These are phyloP conservation scores for Monilinia vaccinii-corymbosi DNA, from an alignment of 2,329 filamentous ascomycete species.

Conservation along the genomic window DNA sequence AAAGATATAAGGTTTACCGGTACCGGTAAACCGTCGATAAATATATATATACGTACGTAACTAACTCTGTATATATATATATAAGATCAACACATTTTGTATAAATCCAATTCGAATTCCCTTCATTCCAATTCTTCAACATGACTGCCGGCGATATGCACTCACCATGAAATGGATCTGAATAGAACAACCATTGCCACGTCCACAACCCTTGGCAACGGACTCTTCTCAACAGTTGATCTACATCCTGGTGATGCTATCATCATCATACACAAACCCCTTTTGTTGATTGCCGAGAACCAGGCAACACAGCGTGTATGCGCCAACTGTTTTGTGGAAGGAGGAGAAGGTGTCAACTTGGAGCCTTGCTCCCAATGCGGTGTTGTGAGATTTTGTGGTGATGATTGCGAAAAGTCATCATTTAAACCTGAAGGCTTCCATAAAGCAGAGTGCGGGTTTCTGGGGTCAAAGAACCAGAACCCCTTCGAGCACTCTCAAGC, in stretches of 20 bases:
- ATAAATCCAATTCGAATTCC: too few relatives aligned
- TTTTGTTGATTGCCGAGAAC: slow-evolving; percentile 25
- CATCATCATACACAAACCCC: slow-evolving; percentile 19
- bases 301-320: slow-evolving; percentile 22
- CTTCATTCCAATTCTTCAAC: too few relatives aligned
- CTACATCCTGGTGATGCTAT: slow-evolving; percentile 18
- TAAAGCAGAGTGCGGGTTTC: slow-evolving; percentile 43
- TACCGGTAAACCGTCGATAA: too few relatives aligned
- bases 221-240: slow-evolving; percentile 17
- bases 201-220: slow-evolving; percentile 15
- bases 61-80: too few relatives aligned
- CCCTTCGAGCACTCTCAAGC: neutral
- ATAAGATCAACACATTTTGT: too few relatives aligned
- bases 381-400: slow-evolving; percentile 44
- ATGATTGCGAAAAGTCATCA: slow-evolving; percentile 43
- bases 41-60: too few relatives aligned
- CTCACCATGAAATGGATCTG: slow-evolving; percentile 6
- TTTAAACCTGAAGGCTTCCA: slow-evolving; percentile 41
- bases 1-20: too few relatives aligned
- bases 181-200: slow-evolving; percentile 14
- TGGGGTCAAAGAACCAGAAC: slow-evolving; percentile 20
- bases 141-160: too few relatives aligned
- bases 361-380: slow-evolving; percentile 43
- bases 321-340: slow-evolving; percentile 21
- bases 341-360: slow-evolving; percentile 11